Evolutionary conservation across 140 eudicot genomes (phyloP).

Genomic region (Cichorium intybus): DNA sequence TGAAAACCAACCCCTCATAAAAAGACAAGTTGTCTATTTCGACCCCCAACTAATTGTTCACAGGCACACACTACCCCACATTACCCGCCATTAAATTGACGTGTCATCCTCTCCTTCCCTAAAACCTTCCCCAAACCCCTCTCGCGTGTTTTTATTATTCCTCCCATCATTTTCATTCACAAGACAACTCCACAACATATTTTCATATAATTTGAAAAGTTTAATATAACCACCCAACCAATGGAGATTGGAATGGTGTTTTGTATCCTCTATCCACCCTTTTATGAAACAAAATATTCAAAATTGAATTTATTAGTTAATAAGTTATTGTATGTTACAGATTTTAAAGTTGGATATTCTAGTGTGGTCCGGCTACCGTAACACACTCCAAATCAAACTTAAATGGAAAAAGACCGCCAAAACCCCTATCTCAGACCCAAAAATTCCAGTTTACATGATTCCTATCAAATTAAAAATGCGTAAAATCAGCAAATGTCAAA

Average conservation of each 20-base stretch:
- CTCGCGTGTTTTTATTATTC: conserved; percentile 7
- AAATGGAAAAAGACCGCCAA: too few relatives aligned
- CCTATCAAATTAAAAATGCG: not conserved
- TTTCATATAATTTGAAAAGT: not conserved
- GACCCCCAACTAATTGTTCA: conserved; percentile 8
- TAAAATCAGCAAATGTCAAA: too few relatives aligned
- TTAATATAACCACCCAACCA: not conserved
- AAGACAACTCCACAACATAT: conserved; percentile 9
- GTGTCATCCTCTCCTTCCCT: conserved; percentile 18
- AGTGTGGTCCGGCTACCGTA: too few relatives aligned
- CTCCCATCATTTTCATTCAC: conserved; percentile 17
- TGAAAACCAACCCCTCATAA: conserved; percentile 10
- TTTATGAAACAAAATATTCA: not conserved
- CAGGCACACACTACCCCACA: conserved; percentile 9
- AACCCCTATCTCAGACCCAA: too few relatives aligned
- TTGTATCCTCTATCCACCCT: not conserved
- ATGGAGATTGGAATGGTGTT: not conserved
- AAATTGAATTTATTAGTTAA: not conserved
- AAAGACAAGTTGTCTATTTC: conserved; percentile 4
- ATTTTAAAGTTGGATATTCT: too few relatives aligned
- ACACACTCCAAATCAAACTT: too few relatives aligned
- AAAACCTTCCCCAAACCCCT: conserved; percentile 9
- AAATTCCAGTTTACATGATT: not conserved
- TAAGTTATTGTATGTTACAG: not conserved
- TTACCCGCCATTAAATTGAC: not conserved